Base-by-base conservation (phyloP, 228 moss, liverwort and hornwort genomes). In the Sphagnum magellanicum region DNA sequence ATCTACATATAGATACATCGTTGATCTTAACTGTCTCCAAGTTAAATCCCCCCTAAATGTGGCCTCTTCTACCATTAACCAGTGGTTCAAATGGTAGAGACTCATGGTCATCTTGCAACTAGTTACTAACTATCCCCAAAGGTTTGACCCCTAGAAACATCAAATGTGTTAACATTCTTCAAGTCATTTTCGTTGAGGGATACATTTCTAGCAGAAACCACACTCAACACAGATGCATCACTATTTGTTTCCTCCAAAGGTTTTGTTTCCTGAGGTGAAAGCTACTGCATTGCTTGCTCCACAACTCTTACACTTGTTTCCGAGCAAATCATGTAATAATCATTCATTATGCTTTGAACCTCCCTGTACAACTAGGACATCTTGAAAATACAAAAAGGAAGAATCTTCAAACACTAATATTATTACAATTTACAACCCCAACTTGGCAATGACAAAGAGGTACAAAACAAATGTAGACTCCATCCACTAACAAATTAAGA, bases 111-210 rank as follows among this genome's bases (percentile, higher is more conserved):
- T 32, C 1, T 32, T 32, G 1, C 32, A 32, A 32, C 0, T 32
- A 0, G 32, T 32, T 32, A 1, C 32, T 1, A 32, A 32, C 32
- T 32, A 32, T 32, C 32, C 32, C 32, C 32, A 32, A 32, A 32
- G 32, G 32, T 32, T 32, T 32, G 32, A 32, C 32, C 32, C 32
- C 32, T 1, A 32, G 88, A 78, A 67, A 96, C 93, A 71, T 96
- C 88, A 64, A 96, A 96, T 10, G 96, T 92, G 71, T 96, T 91
- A 14, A 88, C 84, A 74, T 96, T 96, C 69, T 93, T 96, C 66
- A 96, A 79, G 79, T 91, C 96, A 55, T 96, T 93, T 63, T 96
- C 91, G 77, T 81, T 96, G 48, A 91, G 79, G 61, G 93, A 80
- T 66, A 89, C 88, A 67, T 83, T 90, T 69, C 84, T 82, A 70